phyloP scores from a whole-genome alignment of 768 basidiomycete species.

The Naganishia vaughanmartiniae region DNA sequence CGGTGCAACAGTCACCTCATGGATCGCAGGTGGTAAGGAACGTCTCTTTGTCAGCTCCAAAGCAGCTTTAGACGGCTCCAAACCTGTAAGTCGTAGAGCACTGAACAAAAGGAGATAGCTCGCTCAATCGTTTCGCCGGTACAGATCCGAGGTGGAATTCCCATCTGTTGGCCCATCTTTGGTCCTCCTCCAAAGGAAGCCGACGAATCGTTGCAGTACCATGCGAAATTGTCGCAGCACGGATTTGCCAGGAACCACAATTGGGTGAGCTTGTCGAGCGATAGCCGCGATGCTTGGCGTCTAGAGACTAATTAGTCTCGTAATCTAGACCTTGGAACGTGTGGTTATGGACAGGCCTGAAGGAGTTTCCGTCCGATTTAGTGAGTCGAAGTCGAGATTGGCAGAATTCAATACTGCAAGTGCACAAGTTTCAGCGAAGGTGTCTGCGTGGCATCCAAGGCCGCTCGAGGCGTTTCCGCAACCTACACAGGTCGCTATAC shows the following conservation, averaged over 20 bases:
- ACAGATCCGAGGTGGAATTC: constrained; percentile 55
- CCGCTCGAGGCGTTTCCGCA: too few species aligned
- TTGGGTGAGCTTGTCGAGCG: constrained; percentile 57
- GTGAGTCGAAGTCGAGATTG: too few species aligned
- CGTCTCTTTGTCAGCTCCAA: constrained; percentile 78
- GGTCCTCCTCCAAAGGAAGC: constrained; percentile 67
- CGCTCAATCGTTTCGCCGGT: neutral
- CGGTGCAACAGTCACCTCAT: constrained; percentile 83
- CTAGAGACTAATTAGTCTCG: too few species aligned
- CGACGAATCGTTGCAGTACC: constrained; percentile 36
- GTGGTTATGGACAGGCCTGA: constrained; percentile 66
- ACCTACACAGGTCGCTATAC: too few species aligned
- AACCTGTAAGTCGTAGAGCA: constrained; percentile 60
- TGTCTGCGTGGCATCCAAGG: too few species aligned
- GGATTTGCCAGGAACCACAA: constrained; percentile 78
- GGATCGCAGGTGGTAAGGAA: constrained; percentile 65
- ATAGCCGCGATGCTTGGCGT: too few species aligned
- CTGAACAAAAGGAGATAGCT: neutral
- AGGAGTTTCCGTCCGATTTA: constrained; percentile 66
- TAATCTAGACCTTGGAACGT: constrained; percentile 56
- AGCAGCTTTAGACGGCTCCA: constrained; percentile 73
- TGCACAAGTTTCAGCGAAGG: too few species aligned
- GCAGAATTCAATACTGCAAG: too few species aligned
- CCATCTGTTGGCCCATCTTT: constrained; percentile 75
- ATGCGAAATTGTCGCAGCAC: constrained; percentile 73